Evolutionary conservation across 306 rosid genomes (phyloP), one percentile per base, ranked within the genome.

Genomic region (Cicer yamashitae): DNA sequence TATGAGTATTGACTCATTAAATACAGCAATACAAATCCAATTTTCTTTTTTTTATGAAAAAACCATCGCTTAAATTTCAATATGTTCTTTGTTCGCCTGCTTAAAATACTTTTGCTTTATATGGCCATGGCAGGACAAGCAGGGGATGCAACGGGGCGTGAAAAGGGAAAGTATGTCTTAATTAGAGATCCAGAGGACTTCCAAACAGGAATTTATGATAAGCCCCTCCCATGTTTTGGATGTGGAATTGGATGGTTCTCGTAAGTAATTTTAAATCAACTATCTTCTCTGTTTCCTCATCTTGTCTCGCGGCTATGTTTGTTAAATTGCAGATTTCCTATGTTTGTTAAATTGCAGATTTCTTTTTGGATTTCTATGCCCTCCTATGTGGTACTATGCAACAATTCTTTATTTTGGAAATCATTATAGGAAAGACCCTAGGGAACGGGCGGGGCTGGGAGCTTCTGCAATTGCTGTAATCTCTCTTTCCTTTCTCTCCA

Each of bases 181-280:
- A 82, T 91, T 47, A 87, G 75, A 86, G 98, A 89, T 71, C 85
- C 88, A 10, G 98, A 94, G 83, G 96, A 91, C 74, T 82, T 70
- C 59, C 96, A 91, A 63, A 74, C 68, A 0, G 98, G 98, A 71
- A 69, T 86, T 53, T 94, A 89, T 38, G 97, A 90, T 82, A 92
- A 87, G 64, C 96, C 94, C 58, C 98, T 94, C 76, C 98, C 96
- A n/a, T 94, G 91, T 86, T 88, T 75, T 74, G 98, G 98, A 70
- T 94, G 98, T 38, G 98, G 98, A 44, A 64, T 94, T 6, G 98
- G 98, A 85, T 94, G 98, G 98, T 91, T 91, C 84, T 94, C 96
- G 98, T 94, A 77, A 87, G 98, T 91, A 57, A 60, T 69, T 79
- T 62, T 46, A 22, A 39, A 18, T 25, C 12, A 22, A 30, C 47